These are phyloP conservation scores for Plasmodium vivax DNA, from an alignment of 169 alveolate species.

Conservation along the genomic window DNA sequence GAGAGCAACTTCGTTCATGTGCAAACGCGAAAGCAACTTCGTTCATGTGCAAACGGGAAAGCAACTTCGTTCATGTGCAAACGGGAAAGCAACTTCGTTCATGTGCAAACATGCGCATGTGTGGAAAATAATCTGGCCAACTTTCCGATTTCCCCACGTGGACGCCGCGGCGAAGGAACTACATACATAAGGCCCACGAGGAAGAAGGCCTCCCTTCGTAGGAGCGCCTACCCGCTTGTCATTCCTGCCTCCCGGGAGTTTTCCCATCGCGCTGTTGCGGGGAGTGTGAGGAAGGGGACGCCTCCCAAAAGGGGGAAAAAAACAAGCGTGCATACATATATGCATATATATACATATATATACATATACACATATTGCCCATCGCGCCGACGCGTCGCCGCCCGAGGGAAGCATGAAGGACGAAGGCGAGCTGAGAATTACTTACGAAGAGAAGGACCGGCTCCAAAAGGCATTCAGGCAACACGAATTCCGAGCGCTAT, in stretches of 20 bases:
- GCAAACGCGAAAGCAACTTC: background rate
- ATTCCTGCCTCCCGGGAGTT: background rate
- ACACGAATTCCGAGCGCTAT: constrained; percentile 61
- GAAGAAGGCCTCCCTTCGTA: background rate
- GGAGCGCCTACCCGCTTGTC: background rate
- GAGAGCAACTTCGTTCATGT: background rate
- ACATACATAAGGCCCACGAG: background rate
- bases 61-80: no score
- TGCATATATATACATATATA: background rate
- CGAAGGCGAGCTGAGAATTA: constrained; percentile 16
- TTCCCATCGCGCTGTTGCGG: background rate
- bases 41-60: background rate
- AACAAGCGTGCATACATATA: background rate
- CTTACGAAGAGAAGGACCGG: constrained; percentile 65
- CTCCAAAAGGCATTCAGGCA: constrained; percentile 70
- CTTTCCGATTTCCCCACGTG: background rate
- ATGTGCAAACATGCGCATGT: background rate
- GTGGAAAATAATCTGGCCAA: background rate
- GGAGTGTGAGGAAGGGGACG: background rate
- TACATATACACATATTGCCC: background rate
- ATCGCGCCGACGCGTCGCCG: background rate
- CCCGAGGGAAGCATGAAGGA: constrained; percentile 14
- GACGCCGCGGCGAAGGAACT: background rate
- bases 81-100: background rate
- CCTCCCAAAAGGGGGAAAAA: background rate